Percentiles rank a stretch among this genome's conserved stretches.
Evolutionary conservation across 2,329 filamentous ascomycete genomes (phyloP).

Genomic region (Scorias spongiosa): DNA sequence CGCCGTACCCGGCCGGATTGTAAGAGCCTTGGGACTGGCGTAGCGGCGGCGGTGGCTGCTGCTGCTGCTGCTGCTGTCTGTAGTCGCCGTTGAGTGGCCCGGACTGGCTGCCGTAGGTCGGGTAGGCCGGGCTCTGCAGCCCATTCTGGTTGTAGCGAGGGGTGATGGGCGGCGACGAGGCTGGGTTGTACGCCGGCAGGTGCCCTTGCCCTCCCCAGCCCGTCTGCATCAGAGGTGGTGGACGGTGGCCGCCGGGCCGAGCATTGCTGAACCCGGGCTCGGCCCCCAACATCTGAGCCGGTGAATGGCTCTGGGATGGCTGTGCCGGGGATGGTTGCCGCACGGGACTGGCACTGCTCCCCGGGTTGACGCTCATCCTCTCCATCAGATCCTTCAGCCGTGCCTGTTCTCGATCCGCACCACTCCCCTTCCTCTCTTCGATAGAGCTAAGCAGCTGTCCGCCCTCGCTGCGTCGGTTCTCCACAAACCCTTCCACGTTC

Average conservation of each 20-base stretch:
- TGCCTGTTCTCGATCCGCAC: constrained; percentile 71
- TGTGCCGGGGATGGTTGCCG: constrained; percentile 17
- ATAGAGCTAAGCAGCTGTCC: constrained; percentile 80
- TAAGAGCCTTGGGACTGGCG: constrained; percentile 14
- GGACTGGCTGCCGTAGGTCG: constrained; percentile 12
- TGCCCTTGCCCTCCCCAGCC: constrained; percentile 22
- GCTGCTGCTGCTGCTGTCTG: constrained; percentile 1
- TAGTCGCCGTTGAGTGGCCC: constrained; percentile 3
- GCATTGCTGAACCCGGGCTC: neutral
- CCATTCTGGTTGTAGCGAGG: constrained; percentile 26
- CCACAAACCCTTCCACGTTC: constrained; percentile 95
- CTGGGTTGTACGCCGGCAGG: constrained; percentile 37
- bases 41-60: neutral
- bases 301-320: neutral
- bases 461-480: constrained; percentile 81
- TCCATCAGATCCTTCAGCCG: constrained; percentile 84
- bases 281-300: neutral
- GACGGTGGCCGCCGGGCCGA: constrained; percentile 17
- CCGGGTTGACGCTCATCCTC: constrained; percentile 68
- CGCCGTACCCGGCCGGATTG: constrained; percentile 32
- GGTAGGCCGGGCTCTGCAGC: constrained; percentile 15
- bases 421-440: constrained; percentile 56
- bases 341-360: constrained; percentile 26
- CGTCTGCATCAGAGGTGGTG: constrained; percentile 28
- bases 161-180: constrained; percentile 31